phyloP scores from a whole-genome alignment of 176 grass and related monocot genomes.

The Triticum monococcum region DNA sequence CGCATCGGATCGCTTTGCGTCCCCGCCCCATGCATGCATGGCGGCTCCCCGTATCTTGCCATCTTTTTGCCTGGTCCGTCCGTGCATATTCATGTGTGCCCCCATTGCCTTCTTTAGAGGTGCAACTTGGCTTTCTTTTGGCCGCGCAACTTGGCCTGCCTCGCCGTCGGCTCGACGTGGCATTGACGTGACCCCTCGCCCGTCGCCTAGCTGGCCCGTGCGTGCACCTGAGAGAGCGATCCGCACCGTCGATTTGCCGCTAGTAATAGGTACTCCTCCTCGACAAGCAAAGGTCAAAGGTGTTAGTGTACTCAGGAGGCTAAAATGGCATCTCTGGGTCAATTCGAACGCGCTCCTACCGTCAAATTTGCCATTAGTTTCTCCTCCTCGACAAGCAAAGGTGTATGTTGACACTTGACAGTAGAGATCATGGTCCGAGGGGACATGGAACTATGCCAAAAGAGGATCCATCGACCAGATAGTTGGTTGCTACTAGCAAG shows the following conservation, averaged over 20 bases:
- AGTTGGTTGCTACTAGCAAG: background rate
- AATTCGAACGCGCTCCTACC: background rate
- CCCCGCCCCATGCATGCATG: background rate
- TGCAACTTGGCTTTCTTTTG: conserved; percentile 20
- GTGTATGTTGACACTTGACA: no score
- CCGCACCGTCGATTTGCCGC: background rate
- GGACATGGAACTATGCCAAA: background rate
- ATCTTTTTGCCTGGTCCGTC: conserved; percentile 27
- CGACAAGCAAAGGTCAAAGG: background rate
- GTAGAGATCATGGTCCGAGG: background rate
- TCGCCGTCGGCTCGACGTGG: conserved; percentile 1
- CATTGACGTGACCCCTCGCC: conserved; percentile 21
- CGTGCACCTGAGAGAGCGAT: background rate
- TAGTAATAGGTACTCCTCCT: conserved; percentile 28
- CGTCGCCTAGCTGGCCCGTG: background rate
- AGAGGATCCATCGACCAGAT: background rate
- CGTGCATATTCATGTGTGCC: background rate
- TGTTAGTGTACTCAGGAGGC: no score
- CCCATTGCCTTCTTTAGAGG: background rate
- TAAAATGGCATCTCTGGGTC: background rate
- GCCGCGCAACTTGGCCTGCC: conserved; percentile 11
- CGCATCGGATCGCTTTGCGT: conserved; percentile 28
- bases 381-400: conserved; percentile 6
- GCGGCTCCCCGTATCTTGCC: conserved; percentile 26
- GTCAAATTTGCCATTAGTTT: background rate